Base-by-base conservation (phyloP, 345 rosid genomes). In the Pugionium dolabratum region DNA sequence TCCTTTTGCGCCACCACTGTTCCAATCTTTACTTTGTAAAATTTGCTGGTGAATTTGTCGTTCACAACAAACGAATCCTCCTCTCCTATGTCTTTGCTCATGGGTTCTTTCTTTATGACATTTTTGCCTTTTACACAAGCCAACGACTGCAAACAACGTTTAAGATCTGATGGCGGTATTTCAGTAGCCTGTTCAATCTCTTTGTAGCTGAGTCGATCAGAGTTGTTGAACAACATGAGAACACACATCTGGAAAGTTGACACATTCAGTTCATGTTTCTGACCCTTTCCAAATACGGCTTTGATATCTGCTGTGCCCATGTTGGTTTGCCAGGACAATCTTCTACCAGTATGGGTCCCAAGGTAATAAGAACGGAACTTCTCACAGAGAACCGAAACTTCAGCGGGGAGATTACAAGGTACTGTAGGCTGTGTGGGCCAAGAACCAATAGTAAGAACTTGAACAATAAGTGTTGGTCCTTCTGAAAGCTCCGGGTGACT, bases 231-330 rank as follows among this genome's bases (percentile, higher is more conserved):
- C 54, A 90, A 69, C 91, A 94, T 79, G 36, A 94, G 87, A 26
- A 94, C 99, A 66, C 99, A 94, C 99, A 94, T 94, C 43, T 94
- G 99, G 82, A 86, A 94, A 1, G 99, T 94, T 7, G 99, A 94
- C 49, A 94, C 99, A 41, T 94, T 94, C 83, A 94, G 69, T 75
- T 90, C 99, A 59, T 94, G 99, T 80, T 86, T 94, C 83, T 94
- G 99, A 76, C 96, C 99, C 74, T 88, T 94, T 59, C 96, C 99
- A 45, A 94, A 90, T 4, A 68, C 54, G 31, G 99, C 99, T 71
- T 84, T 94, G 64, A 94, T 79, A 58, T 94, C 99, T 0, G 99
- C 99, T 34, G 96, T 81, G 54, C 99, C 99, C 99, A 88, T 94
- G 83, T 94, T 94, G 9, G 99, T 94, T 76, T 94, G 99, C 99